phyloP scores from a whole-genome alignment of 208 protist species.

The Leishmania lainsoni region DNA sequence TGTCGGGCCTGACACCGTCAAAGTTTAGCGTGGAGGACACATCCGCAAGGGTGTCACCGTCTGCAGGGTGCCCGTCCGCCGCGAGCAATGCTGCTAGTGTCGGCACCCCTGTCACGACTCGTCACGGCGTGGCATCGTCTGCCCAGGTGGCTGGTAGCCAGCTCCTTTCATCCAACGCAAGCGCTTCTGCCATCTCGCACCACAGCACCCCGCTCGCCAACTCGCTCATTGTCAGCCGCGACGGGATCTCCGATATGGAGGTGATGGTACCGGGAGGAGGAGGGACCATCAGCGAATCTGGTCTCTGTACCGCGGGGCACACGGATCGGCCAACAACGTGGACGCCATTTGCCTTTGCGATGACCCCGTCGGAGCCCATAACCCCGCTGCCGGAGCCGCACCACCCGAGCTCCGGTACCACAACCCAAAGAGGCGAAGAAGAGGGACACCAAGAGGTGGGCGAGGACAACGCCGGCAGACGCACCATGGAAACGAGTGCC shows the following conservation, averaged over 20 bases:
- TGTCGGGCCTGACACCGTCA: constrained; percentile 11
- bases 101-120: background rate
- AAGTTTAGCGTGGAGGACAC: constrained; percentile 35
- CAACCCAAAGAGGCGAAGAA: background rate
- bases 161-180: constrained; percentile 34
- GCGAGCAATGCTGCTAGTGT: background rate
- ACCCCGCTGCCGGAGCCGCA: constrained; percentile 18
- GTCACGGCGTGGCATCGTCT: background rate
- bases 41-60: constrained; percentile 9
- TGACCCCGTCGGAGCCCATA: constrained; percentile 11
- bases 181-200: constrained; percentile 23
- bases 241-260: constrained; percentile 14
- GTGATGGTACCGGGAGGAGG: background rate
- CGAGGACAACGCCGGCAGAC: constrained; percentile 9
- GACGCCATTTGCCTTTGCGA: constrained; percentile 26
- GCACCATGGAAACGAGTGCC: constrained; percentile 10
- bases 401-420: background rate
- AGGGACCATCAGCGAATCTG: background rate
- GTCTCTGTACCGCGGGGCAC: background rate
- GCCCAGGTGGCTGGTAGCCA: constrained; percentile 17
- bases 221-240: constrained; percentile 27
- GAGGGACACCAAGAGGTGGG: background rate
- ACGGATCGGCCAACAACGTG: constrained; percentile 23
- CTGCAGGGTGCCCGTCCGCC: background rate
- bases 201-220: constrained; percentile 30